phyloP scores from a whole-genome alignment of 2,329 filamentous ascomycete species.

The Ophiostoma ulmi region DNA sequence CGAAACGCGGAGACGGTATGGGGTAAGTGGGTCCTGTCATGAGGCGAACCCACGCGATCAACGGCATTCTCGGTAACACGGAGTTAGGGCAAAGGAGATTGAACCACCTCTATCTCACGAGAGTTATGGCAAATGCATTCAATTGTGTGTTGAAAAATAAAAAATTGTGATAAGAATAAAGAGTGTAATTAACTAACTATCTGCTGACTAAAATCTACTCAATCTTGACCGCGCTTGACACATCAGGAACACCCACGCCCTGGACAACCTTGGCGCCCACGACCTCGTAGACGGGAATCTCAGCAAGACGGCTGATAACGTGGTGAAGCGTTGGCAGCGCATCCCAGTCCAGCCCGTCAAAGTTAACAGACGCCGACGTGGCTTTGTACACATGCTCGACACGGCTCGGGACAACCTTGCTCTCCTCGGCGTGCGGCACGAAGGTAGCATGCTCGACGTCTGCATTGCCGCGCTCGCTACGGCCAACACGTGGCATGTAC shows the following conservation, averaged over 20 bases:
- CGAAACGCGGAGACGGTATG: background rate
- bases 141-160: background rate
- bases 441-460: conserved; percentile 51
- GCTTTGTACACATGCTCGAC: conserved; percentile 37
- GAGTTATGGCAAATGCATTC: too few species aligned
- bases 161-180: background rate
- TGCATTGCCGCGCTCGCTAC: conserved; percentile 40
- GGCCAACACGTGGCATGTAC: conserved; percentile 53
- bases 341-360: conserved; percentile 49
- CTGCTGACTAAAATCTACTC: background rate
- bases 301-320: conserved; percentile 46
- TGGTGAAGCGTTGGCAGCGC: conserved; percentile 57
- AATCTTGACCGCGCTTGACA: conserved; percentile 29
- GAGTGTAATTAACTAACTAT: background rate
- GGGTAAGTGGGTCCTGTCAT: background rate
- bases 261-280: conserved; percentile 52
- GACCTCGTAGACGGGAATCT: conserved; percentile 54
- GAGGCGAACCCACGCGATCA: too few species aligned
- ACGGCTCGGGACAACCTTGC: conserved; percentile 32
- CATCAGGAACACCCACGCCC: conserved; percentile 48
- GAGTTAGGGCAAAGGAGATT: background rate
- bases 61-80: background rate
- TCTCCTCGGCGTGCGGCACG: conserved; percentile 36
- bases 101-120: too few species aligned
- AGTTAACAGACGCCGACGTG: conserved; percentile 41